Percentiles rank a stretch among this genome's conserved stretches.
Evolutionary conservation across 805 yeast genomes (phyloP).

Genomic region (Hanseniaspora taiwanica): DNA sequence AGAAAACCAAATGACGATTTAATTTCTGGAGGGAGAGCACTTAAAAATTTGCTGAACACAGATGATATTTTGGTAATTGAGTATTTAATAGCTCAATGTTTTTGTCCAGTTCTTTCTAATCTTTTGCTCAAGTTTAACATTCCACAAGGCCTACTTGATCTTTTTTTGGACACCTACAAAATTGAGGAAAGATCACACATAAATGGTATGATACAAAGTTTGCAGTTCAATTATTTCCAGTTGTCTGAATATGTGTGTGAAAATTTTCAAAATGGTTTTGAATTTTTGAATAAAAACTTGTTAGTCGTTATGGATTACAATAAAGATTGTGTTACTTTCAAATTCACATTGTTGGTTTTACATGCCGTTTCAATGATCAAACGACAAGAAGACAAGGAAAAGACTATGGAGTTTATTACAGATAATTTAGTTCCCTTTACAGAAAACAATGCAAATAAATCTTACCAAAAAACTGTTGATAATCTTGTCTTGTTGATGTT

Average conservation of each 20-base stretch:
- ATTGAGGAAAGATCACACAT: constrained; percentile 1
- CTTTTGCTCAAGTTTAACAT: neutral
- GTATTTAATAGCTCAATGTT: neutral
- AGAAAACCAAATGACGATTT: too few relatives aligned
- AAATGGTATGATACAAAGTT: neutral
- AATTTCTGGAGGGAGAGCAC: too few relatives aligned
- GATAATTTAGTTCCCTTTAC: neutral
- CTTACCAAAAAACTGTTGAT: neutral
- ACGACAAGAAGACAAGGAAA: neutral
- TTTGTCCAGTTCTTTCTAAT: neutral
- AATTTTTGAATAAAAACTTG: neutral
- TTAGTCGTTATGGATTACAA: neutral
- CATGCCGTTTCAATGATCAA: neutral
- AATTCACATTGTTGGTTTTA: neutral
- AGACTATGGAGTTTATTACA: neutral
- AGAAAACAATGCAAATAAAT: neutral
- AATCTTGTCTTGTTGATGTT: neutral
- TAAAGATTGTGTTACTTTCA: neutral
- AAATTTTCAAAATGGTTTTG: neutral
- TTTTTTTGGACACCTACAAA: neutral
- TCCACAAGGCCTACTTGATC: neutral
- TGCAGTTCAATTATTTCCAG: neutral
- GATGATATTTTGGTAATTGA: neutral
- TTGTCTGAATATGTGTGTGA: neutral
- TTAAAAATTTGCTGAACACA: too few relatives aligned